Percentiles rank a stretch among this genome's conserved stretches.
These are phyloP conservation scores for Jatropha podagrica DNA, from an alignment of 441 rosid genomes.

Conservation along the genomic window DNA sequence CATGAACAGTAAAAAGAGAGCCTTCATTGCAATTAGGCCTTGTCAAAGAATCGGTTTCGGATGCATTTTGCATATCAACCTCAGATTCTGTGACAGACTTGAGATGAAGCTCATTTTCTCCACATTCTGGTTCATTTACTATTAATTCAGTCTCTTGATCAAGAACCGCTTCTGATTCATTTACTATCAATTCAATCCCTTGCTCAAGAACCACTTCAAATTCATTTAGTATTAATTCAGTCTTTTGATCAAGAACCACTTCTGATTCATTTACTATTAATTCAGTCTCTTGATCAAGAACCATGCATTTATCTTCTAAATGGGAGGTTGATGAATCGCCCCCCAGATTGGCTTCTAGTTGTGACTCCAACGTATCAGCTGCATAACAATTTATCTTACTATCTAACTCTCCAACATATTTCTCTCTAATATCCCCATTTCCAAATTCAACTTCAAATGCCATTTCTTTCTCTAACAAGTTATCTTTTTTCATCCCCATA, in stretches of 20 bases:
- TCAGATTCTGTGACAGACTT: conserved; percentile 16
- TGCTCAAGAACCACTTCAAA: conserved; percentile 21
- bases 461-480: conserved; percentile 9
- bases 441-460: conserved; percentile 20
- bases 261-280: conserved; percentile 23
- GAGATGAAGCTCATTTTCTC: conserved; percentile 21
- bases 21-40: conserved; percentile 7
- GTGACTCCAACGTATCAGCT: conserved; percentile 21
- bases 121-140: conserved; percentile 23
- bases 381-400: conserved; percentile 12
- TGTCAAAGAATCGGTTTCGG: conserved; percentile 16
- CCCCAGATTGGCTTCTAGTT: conserved; percentile 9
- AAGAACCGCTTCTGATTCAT: conserved; percentile 21
- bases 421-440: conserved; percentile 15
- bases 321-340: conserved; percentile 5
- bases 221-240: conserved; percentile 17
- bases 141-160: neutral
- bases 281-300: conserved; percentile 18
- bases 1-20: conserved; percentile 13
- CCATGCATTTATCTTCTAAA: conserved; percentile 23
- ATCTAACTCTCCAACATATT: conserved; percentile 20
- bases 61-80: conserved; percentile 14
- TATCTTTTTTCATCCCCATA: conserved; percentile 6
- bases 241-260: neutral
- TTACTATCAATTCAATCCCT: conserved; percentile 13